Percentiles rank a stretch among this genome's conserved stretches.
phyloP scores from a whole-genome alignment of 495 filamentous ascomycete species.

The Sabuloglossum arenarium region DNA sequence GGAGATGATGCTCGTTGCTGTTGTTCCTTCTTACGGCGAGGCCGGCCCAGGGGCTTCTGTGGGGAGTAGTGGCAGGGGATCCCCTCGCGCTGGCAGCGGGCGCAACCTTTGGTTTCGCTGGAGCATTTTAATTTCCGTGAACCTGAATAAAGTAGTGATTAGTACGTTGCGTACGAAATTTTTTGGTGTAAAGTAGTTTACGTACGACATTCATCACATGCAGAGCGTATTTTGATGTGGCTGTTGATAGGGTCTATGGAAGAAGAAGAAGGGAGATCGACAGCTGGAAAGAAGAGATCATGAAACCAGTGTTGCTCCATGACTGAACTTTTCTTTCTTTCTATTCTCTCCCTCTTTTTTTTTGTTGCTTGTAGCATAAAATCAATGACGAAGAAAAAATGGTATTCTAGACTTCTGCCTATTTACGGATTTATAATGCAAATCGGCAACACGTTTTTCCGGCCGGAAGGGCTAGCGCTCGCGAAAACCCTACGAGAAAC shows the following conservation, averaged over 20 bases:
- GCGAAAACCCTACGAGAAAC: not conserved
- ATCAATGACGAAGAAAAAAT: not conserved
- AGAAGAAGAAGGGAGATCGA: not conserved
- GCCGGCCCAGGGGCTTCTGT: not conserved
- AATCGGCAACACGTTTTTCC: not conserved
- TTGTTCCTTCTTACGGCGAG: not conserved
- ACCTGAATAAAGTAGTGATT: not conserved
- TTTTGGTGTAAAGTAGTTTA: not conserved
- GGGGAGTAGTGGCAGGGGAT: not conserved
- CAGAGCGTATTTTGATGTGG: not conserved
- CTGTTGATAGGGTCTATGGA: not conserved
- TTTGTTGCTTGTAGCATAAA: not conserved
- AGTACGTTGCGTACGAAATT: not conserved
- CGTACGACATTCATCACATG: not conserved
- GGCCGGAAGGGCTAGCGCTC: not conserved
- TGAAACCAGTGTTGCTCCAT: not conserved
- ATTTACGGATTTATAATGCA: not conserved
- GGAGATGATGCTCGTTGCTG: not conserved
- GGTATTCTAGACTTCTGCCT: not conserved
- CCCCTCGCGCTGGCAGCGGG: not conserved
- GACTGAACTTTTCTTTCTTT: not conserved
- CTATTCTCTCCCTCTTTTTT: not conserved
- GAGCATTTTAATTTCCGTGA: not conserved
- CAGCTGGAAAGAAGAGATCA: not conserved
- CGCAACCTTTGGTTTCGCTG: not conserved